Base-by-base conservation (phyloP, 768 basidiomycete genomes). In the Fomitopsis serialis region DNA sequence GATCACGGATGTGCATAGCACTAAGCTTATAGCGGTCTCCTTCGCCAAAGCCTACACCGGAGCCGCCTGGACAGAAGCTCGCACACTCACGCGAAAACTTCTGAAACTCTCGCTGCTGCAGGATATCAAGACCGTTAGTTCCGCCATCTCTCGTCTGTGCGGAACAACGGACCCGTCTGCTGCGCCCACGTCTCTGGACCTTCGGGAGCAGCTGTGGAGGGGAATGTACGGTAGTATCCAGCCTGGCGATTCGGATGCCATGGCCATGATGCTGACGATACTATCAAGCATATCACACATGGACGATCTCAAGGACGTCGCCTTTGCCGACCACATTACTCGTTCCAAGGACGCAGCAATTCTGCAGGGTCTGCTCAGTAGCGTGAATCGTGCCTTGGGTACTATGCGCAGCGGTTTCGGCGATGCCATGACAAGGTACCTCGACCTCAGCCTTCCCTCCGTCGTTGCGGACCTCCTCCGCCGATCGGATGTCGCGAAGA, bases 201-300 rank as follows among this genome's bases (percentile, higher is more conserved):
- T 70, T 62, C 78, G 78, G 46, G 74, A 76, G 44, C 77, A 77
- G 43, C 67, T 91, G 29, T 98, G 95, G 95, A 72, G 68, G 49
- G 78, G 75, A 58, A 70, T 81, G 2, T 94, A 88, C 60, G 74
- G 79, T 9, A 70, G 72, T 6, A 65, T 93, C 3, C 75, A 78
- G 43, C 74, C 78, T 19, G 71, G 71, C 37, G 89, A 94, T 62
- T 63, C 71, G 7, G 74, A 79, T 29, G 87, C 78, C 1, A 72
- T 86, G 22, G 77, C 77, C 10, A 72, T 78, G 35, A 66, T 94
- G 25, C 69, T 94, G 36, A 68, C 74, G 27, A 71, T 82, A 1
- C 69, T 88, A 7, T 74, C 87, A 2, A 73, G 74, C 25, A 76
- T 78, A 24, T 78, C 87, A 9, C 85, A 92, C 65, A 65, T 94